A percentile compares a stretch with the other conserved stretches of the same genome.
These are phyloP conservation scores for Solanum pinnatisectum DNA, from an alignment of 257 asterid genomes.

Conservation along the genomic window DNA sequence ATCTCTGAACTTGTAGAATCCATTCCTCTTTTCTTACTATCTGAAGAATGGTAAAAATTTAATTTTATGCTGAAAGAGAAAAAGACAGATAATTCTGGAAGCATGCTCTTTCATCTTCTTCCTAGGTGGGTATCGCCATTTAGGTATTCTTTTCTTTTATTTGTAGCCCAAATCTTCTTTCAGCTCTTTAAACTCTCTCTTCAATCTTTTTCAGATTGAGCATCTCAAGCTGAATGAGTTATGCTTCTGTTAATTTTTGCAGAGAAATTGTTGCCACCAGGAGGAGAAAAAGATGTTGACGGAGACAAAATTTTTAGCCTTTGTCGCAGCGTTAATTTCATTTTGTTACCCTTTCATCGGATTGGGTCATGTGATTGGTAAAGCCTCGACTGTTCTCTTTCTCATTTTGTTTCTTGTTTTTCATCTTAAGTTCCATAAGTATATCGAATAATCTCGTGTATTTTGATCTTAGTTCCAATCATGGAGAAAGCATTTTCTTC, in stretches of 20 bases:
- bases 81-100: too few species aligned
- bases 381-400: neutral
- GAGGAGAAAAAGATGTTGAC: constrained; percentile 43
- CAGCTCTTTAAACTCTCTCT: too few species aligned
- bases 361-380: constrained; percentile 59
- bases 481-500: neutral
- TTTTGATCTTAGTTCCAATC: neutral
- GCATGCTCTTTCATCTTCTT: too few species aligned
- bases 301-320: constrained; percentile 23
- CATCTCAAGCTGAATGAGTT: neutral
- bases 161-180: too few species aligned
- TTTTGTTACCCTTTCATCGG: constrained; percentile 51
- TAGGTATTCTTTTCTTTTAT: too few species aligned
- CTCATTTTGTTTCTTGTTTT: neutral
- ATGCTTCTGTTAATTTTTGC: constrained; percentile 1
- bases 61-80: too few species aligned
- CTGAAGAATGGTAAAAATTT: too few species aligned
- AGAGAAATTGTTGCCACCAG: constrained; percentile 68
- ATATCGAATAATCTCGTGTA: neutral
- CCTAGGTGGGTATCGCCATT: too few species aligned
- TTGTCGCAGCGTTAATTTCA: constrained; percentile 61
- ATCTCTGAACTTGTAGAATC: too few species aligned
- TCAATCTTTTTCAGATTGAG: too few species aligned
- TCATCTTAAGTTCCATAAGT: neutral
- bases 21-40: too few species aligned